phyloP scores from a whole-genome alignment of 2,329 filamentous ascomycete species.

The Penicillium expansum region DNA sequence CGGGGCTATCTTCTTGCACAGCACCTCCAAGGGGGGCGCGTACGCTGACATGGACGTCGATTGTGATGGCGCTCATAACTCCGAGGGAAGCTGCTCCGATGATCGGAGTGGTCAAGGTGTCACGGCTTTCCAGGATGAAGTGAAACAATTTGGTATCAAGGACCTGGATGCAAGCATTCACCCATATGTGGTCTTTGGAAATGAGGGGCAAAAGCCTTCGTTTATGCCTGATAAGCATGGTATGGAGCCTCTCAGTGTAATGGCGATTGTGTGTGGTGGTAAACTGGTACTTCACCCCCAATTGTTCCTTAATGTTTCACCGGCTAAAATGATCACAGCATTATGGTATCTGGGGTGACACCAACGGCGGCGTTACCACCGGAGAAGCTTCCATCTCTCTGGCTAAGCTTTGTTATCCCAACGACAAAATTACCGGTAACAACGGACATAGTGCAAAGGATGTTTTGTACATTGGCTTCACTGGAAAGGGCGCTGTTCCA shows the following conservation, averaged over 20 bases:
- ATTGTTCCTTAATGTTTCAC: conserved; percentile 37
- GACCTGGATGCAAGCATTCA: conserved; percentile 55
- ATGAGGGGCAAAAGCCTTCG: conserved; percentile 28
- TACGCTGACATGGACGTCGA: conserved; percentile 59
- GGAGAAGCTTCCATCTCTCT: conserved; percentile 60
- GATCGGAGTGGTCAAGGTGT: conserved; percentile 41
- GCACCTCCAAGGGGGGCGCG: conserved; percentile 24
- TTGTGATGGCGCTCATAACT: conserved; percentile 53
- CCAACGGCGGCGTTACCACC: conserved; percentile 56
- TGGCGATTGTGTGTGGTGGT: conserved; percentile 55
- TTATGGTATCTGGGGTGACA: conserved; percentile 62
- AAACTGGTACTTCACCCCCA: conserved; percentile 42
- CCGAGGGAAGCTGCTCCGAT: conserved; percentile 47
- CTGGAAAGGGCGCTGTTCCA: conserved; percentile 56
- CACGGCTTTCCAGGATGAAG: conserved; percentile 49
- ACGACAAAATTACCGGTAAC: conserved; percentile 52
- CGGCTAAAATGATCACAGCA: neutral
- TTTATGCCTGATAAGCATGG: conserved; percentile 46
- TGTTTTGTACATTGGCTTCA: conserved; percentile 62
- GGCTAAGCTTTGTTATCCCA: conserved; percentile 57
- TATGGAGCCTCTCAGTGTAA: conserved; percentile 53
- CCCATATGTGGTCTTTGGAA: conserved; percentile 56
- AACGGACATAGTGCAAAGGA: conserved; percentile 57
- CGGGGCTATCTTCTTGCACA: conserved; percentile 52
- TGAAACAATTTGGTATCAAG: conserved; percentile 37